Percentiles rank a stretch among this genome's conserved stretches.
phyloP scores from a whole-genome alignment of 495 filamentous ascomycete genomes.

The Clavariopsis aquatica region DNA sequence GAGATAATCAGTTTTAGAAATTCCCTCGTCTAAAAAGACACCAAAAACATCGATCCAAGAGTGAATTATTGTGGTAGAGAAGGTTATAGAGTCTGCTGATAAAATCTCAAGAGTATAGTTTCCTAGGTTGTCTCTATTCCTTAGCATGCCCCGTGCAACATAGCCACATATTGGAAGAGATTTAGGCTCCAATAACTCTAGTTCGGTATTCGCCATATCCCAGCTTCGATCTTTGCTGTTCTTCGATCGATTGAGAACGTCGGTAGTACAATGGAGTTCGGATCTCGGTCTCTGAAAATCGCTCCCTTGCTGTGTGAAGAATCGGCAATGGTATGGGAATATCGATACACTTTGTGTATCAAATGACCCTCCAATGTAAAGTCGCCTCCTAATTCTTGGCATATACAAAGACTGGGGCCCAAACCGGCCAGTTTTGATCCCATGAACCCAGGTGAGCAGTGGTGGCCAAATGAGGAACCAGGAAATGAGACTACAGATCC shows the following conservation, averaged over 20 bases:
- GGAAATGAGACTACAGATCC: not conserved
- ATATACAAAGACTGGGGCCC: not conserved
- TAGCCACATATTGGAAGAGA: not conserved
- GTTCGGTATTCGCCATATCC: conserved; percentile 1
- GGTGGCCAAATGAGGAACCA: conserved; percentile 8
- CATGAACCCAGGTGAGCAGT: too few species aligned
- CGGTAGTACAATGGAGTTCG: not conserved
- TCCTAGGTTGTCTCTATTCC: not conserved
- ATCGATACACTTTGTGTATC: conserved; percentile 16
- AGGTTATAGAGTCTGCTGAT: not conserved
- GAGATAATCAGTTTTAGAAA: not conserved
- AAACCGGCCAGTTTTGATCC: too few species aligned
- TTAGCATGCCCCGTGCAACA: not conserved
- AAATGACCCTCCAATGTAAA: not conserved
- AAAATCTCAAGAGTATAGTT: not conserved
- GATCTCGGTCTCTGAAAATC: conserved; percentile 2
- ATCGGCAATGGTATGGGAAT: not conserved
- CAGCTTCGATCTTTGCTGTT: not conserved
- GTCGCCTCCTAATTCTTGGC: not conserved
- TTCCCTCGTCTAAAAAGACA: not conserved
- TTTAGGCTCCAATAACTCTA: not conserved
- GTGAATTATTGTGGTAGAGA: not conserved
- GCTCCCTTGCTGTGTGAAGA: not conserved
- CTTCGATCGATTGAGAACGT: not conserved
- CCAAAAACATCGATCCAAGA: not conserved